Evolutionary conservation across 345 rosid genomes (phyloP).

Genomic region (Gossypium stocksii): DNA sequence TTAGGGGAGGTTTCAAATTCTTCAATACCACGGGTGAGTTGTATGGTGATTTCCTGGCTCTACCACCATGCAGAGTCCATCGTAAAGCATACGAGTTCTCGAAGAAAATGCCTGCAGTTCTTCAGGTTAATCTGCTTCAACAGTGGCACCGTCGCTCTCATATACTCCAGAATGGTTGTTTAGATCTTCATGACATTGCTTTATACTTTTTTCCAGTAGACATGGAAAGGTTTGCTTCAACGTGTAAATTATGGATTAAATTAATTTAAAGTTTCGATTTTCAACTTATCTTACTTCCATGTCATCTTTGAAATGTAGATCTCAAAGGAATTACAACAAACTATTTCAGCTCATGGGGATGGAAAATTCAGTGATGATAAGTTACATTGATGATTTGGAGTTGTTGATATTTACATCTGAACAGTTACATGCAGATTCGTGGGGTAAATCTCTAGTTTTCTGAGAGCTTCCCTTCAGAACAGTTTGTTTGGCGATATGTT

Average conservation of each 20-base stretch:
- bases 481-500: not conserved
- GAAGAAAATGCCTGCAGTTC: conserved; percentile 37
- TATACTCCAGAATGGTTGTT: conserved; percentile 28
- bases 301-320: conserved; percentile 24
- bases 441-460: conserved; percentile 35
- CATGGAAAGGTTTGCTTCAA: conserved; percentile 41
- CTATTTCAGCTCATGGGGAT: conserved; percentile 37
- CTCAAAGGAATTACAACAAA: conserved; percentile 20
- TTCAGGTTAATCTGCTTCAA: conserved; percentile 48
- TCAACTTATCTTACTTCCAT: conserved; percentile 1
- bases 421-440: conserved; percentile 41
- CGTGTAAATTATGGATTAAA: not conserved
- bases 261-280: conserved; percentile 1
- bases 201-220: conserved; percentile 51
- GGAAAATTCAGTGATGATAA: conserved; percentile 35
- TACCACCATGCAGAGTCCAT: conserved; percentile 36
- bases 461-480: not conserved
- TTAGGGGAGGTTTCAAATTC: conserved; percentile 53
- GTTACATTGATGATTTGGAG: conserved; percentile 38
- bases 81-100: conserved; percentile 40
- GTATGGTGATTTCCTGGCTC: conserved; percentile 48
- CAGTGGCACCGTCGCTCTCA: conserved; percentile 19
- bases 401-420: conserved; percentile 62
- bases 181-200: conserved; percentile 41
- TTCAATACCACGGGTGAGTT: conserved; percentile 29